These are phyloP conservation scores for Leccinum subgranulosum DNA, from an alignment of 768 basidiomycete genomes.

Conservation along the genomic window DNA sequence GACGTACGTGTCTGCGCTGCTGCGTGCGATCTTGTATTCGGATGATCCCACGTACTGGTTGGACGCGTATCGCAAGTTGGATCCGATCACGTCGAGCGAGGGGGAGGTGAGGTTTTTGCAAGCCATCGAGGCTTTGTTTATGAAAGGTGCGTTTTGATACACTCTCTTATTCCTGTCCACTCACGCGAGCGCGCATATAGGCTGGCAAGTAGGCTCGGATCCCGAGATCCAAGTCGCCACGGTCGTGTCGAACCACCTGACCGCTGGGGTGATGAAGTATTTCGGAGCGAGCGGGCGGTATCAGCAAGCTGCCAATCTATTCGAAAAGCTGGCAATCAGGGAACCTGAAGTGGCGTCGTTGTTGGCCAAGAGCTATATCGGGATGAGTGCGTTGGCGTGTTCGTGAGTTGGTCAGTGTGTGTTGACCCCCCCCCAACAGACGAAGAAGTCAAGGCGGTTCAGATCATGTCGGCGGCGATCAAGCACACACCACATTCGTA, in stretches of 20 bases:
- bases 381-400: conserved; percentile 80
- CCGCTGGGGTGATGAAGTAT: conserved; percentile 93
- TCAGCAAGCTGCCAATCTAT: conserved; percentile 87
- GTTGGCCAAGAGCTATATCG: conserved; percentile 87
- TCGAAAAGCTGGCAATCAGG: conserved; percentile 81
- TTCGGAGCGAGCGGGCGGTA: conserved; percentile 90
- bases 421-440: conserved; percentile 45
- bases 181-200: conserved; percentile 37
- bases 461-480: conserved; percentile 85
- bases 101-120: conserved; percentile 88
- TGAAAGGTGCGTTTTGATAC: conserved; percentile 55
- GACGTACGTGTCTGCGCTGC: conserved; percentile 89
- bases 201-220: conserved; percentile 98
- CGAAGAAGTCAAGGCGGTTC: conserved; percentile 97
- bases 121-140: conserved; percentile 84
- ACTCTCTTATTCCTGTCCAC: not conserved
- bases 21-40: conserved; percentile 91
- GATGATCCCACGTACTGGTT: conserved; percentile 91
- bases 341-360: conserved; percentile 90
- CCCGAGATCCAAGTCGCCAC: conserved; percentile 99
- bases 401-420: not conserved
- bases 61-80: conserved; percentile 92
- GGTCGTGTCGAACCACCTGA: conserved; percentile 93
- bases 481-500: conserved; percentile 88
- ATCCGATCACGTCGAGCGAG: conserved; percentile 88